Base-by-base conservation (phyloP, 371 early-diverging fungal genomes). In the Zopfochytrium polystomum region DNA sequence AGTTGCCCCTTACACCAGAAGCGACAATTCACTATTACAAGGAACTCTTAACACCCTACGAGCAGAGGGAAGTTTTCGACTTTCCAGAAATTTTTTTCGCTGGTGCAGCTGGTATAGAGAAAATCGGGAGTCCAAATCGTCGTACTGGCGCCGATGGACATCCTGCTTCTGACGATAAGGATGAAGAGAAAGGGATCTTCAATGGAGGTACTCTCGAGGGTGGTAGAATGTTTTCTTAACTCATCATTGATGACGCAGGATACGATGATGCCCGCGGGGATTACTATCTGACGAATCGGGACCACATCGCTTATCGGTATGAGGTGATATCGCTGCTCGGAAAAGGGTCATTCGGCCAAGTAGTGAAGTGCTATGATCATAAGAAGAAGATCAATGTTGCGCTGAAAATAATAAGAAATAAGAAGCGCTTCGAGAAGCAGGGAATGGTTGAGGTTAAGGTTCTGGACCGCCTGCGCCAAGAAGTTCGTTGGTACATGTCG, bases 261-360 rank as follows among this genome's bases (percentile, higher is more conserved):
- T 96, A 83, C 61, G 96, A 95, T 70, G 97, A 96, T 76, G 85
- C 92, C 52, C 87, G 92, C 3, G 97, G 97, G 3, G 97, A 96
- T 64, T 94, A 94, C 60, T 77, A 87, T 48, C 82, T 93, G 20
- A 83, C 87, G 25, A 75, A 79, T 49, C 86, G 88, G 63, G 97
- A 96, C 73, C 97, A 96, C 70, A 65, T 96, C 35, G 80, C 79
- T 48, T 96, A 91, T 68, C 85, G 98, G 0, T 97, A 94, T 71
- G 95, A 95, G 67, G 80, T 97, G 25, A 43, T 93, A 35, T 88
- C 87, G 15, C 74, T 88, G 34, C 74, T 99, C 2, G 99, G 99
- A 35, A 90, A 91, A 72, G 99, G 99, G 1, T 93, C 95, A 2
- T 99, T 98, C 80, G 99, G 99, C 9, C 96, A 98, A 68, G 99